Evolutionary conservation across 768 basidiomycete species (phyloP).

Genomic region (Artomyces pyxidatus): DNA sequence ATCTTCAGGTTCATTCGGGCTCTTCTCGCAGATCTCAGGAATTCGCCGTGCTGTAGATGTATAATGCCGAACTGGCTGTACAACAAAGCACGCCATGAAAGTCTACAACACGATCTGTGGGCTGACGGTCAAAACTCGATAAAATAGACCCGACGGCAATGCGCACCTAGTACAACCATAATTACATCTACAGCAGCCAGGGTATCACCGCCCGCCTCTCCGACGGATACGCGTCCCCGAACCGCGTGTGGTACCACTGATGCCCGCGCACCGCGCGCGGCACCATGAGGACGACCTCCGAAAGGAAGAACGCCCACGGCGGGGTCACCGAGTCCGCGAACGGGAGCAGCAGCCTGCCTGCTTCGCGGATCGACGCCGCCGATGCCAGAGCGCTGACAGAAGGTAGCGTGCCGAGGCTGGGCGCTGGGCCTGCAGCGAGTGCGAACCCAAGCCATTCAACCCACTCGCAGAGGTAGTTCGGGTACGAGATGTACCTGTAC

Average conservation of each 20-base stretch:
- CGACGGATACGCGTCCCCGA: slow-evolving; percentile 65
- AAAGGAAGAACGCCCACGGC: slow-evolving; percentile 71
- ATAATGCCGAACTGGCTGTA: too few relatives aligned
- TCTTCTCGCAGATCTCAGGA: too few relatives aligned
- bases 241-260: slow-evolving; percentile 73
- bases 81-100: too few relatives aligned
- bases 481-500: slow-evolving; percentile 76
- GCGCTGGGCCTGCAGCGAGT: slow-evolving; percentile 56
- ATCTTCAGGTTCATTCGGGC: too few relatives aligned
- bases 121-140: too few relatives aligned
- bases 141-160: too few relatives aligned
- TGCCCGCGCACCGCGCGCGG: slow-evolving; percentile 80
- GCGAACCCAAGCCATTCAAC: slow-evolving; percentile 88
- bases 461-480: slow-evolving; percentile 96
- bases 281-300: slow-evolving; percentile 71
- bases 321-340: slow-evolving; percentile 41
- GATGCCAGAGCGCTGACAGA: not conserved
- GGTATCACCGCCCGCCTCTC: slow-evolving; percentile 78
- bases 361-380: not conserved
- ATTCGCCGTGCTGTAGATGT: too few relatives aligned
- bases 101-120: too few relatives aligned
- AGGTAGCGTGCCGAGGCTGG: slow-evolving; percentile 17
- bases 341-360: slow-evolving; percentile 18
- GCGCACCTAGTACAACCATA: too few relatives aligned
- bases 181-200: slow-evolving; percentile 43